phyloP scores from a whole-genome alignment of 2,329 filamentous ascomycete genomes.

The Verticillium longisporum region DNA sequence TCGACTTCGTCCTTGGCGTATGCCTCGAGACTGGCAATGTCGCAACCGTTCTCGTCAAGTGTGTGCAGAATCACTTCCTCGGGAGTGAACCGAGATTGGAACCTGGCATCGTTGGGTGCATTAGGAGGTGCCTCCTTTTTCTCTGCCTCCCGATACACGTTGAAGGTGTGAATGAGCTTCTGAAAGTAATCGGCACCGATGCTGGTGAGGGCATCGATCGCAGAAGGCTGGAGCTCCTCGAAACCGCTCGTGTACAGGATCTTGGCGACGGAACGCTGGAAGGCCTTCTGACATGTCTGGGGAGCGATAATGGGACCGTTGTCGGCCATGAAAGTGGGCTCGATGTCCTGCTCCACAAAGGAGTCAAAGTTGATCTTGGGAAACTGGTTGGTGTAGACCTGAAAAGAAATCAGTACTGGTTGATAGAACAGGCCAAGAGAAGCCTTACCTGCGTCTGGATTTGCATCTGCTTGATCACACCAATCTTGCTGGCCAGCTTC shows the following conservation, averaged over 20 bases:
- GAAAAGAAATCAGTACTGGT: neutral
- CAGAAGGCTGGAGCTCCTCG: constrained; percentile 93
- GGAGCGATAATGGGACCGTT: constrained; percentile 82
- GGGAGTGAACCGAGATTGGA: constrained; percentile 63
- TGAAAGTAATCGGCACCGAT: constrained; percentile 84
- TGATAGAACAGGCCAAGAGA: neutral
- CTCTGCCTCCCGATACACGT: constrained; percentile 75
- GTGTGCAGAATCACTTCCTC: constrained; percentile 87
- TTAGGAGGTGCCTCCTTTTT: constrained; percentile 53
- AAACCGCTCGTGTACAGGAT: constrained; percentile 95
- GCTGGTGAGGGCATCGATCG: constrained; percentile 83
- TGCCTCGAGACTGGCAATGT: constrained; percentile 71
- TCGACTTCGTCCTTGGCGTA: constrained; percentile 96
- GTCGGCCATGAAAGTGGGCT: constrained; percentile 83
- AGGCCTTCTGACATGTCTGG: constrained; percentile 71
- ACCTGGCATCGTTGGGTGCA: constrained; percentile 31
- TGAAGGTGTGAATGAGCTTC: constrained; percentile 74
- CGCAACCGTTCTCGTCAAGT: constrained; percentile 75
- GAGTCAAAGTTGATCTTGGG: constrained; percentile 90
- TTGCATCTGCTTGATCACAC: constrained; percentile 99
- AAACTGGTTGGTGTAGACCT: constrained; percentile 98
- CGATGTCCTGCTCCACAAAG: constrained; percentile 79
- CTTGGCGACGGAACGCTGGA: constrained; percentile 88
- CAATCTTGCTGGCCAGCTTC: constrained; percentile 92
- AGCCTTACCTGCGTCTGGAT: constrained; percentile 78